Percentiles rank a stretch among this genome's conserved stretches.
Evolutionary conservation across 2,329 filamentous ascomycete species (phyloP).

Genomic region (Fusarium verticillioides): DNA sequence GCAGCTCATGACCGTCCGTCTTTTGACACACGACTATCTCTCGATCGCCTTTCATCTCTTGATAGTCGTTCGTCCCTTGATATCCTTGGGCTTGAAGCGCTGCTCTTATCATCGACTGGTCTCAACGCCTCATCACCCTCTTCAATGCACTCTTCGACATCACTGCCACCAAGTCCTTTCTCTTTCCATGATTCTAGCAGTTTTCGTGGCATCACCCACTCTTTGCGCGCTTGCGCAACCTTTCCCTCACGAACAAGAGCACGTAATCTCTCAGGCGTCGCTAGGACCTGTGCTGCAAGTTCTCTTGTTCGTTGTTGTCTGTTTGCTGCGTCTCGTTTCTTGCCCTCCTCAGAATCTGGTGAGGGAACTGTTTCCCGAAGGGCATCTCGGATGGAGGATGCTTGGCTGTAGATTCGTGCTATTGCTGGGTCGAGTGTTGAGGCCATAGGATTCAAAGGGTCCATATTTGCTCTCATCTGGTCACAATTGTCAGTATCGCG

Average conservation of each 20-base stretch:
- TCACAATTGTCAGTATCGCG: neutral
- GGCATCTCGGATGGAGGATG: conserved; percentile 64
- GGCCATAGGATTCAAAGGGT: conserved; percentile 78
- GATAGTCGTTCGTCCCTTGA: conserved; percentile 27
- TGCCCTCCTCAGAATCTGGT: conserved; percentile 55
- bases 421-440: conserved; percentile 79
- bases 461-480: conserved; percentile 85
- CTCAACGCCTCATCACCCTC: conserved; percentile 64
- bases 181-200: conserved; percentile 66
- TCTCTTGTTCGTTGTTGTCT: conserved; percentile 58
- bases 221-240: conserved; percentile 67
- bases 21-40: conserved; percentile 34
- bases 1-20: conserved; percentile 28
- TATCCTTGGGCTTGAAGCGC: conserved; percentile 33
- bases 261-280: conserved; percentile 68
- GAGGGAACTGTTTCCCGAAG: conserved; percentile 60
- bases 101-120: conserved; percentile 26
- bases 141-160: conserved; percentile 64
- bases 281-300: conserved; percentile 71
- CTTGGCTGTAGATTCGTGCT: conserved; percentile 75
- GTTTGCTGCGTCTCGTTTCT: conserved; percentile 48
- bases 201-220: conserved; percentile 65
- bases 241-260: conserved; percentile 68
- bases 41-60: conserved; percentile 30
- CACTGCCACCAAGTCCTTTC: conserved; percentile 63